Percentiles rank a stretch among this genome's conserved stretches.
Conservation (phyloP, 2,329 filamentous ascomycete genomes). For the Fonsecaea multimorphosa region DNA sequence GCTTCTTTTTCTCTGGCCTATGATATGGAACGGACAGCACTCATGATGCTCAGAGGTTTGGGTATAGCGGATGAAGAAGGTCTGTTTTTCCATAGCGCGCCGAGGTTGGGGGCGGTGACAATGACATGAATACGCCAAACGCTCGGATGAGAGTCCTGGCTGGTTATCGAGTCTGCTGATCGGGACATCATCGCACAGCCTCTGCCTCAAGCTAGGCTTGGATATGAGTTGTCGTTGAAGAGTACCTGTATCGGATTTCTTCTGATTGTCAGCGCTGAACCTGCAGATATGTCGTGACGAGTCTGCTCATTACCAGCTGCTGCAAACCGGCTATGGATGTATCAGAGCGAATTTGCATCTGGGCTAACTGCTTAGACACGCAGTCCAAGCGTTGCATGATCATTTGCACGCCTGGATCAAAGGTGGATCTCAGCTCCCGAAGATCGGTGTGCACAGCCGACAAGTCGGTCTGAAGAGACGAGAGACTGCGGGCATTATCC, state of each 20-base stretch:
- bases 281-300: no score
- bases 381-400: conserved; percentile 3
- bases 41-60: neutral
- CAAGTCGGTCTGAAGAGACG: conserved; percentile 1
- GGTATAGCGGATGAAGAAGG: neutral
- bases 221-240: conserved; percentile 16
- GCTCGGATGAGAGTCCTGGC: neutral
- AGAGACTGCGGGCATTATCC: neutral
- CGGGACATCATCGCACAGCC: conserved; percentile 6
- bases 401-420: conserved; percentile 12
- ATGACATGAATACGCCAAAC: neutral
- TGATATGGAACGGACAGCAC: conserved; percentile 1
- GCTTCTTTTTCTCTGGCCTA: neutral
- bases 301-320: neutral
- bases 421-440: neutral
- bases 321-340: neutral
- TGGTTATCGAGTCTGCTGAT: neutral
- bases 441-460: neutral
- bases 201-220: conserved; percentile 9
- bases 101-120: neutral
- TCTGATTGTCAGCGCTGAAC: neutral
- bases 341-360: neutral
- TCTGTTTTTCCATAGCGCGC: neutral
- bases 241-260: neutral
- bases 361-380: neutral